Percentiles rank a stretch among this genome's conserved stretches.
These are phyloP conservation scores for Neoscytalidium dimidiatum DNA, from an alignment of 2,329 filamentous ascomycete genomes.

Conservation along the genomic window DNA sequence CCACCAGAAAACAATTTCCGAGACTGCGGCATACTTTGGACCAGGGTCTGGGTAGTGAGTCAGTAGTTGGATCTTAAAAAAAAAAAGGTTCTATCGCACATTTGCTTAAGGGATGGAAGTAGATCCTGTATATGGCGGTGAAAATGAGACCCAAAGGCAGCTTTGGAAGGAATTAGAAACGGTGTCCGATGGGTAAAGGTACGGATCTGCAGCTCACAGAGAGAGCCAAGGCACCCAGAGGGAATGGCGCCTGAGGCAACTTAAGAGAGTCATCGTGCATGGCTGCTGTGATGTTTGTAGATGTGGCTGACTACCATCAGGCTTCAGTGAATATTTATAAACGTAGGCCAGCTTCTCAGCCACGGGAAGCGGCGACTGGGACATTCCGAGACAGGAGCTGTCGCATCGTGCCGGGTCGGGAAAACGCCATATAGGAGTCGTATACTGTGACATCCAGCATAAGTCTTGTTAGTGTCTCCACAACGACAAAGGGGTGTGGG, in stretches of 20 bases:
- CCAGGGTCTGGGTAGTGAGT: not conserved
- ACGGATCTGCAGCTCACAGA: not conserved
- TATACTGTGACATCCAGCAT: not conserved
- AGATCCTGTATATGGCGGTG: slow-evolving; percentile 37
- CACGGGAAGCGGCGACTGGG: not conserved
- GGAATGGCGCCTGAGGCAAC: not conserved
- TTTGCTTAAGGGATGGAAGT: slow-evolving; percentile 45
- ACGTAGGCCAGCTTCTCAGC: not conserved
- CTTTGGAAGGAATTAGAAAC: not conserved
- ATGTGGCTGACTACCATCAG: not conserved
- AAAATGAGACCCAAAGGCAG: not conserved
- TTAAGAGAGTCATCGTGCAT: not conserved
- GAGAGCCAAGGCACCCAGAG: not conserved
- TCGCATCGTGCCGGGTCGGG: not conserved
- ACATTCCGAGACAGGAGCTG: not conserved
- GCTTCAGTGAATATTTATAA: not conserved
- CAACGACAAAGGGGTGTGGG: too few species aligned
- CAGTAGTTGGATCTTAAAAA: not conserved
- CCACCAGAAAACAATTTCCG: not conserved
- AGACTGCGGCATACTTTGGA: not conserved
- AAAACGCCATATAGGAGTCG: not conserved
- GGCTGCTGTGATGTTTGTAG: not conserved
- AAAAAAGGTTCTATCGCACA: slow-evolving; percentile 21
- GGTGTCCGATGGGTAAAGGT: not conserved
- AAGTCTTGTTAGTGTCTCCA: too few species aligned